phyloP scores from a whole-genome alignment of 2,329 filamentous ascomycete genomes.

The Passalora sequoiae region DNA sequence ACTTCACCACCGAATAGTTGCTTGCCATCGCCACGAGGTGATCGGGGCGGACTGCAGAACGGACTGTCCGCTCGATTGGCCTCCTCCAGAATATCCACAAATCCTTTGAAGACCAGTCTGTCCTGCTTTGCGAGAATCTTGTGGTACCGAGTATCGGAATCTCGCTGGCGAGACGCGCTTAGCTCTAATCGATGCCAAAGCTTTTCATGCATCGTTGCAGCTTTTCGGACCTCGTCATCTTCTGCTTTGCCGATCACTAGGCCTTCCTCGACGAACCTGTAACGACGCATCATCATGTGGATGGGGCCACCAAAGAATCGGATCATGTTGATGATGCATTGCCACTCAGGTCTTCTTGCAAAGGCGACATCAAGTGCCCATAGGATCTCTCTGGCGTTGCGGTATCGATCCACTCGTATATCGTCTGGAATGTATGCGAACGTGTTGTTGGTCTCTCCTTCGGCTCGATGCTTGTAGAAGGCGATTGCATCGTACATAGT shows the following conservation, averaged over 20 bases:
- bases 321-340: slow-evolving; percentile 25
- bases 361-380: slow-evolving; percentile 33
- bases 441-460: slow-evolving; percentile 35
- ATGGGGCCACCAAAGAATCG: slow-evolving; percentile 33
- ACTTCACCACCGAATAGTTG: slow-evolving; percentile 1
- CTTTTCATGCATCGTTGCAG: slow-evolving; percentile 29
- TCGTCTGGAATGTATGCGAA: slow-evolving; percentile 30
- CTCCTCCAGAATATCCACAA: slow-evolving; percentile 8
- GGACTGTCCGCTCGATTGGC: background rate
- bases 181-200: slow-evolving; percentile 32
- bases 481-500: slow-evolving; percentile 33
- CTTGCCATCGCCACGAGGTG: background rate
- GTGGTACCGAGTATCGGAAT: slow-evolving; percentile 4
- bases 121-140: slow-evolving; percentile 7
- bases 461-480: slow-evolving; percentile 34
- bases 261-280: slow-evolving; percentile 35
- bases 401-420: slow-evolving; percentile 25
- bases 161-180: background rate
- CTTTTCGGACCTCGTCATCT: slow-evolving; percentile 21
- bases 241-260: slow-evolving; percentile 29
- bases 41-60: background rate
- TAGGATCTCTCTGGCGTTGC: slow-evolving; percentile 29
- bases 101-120: slow-evolving; percentile 6
- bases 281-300: slow-evolving; percentile 35
- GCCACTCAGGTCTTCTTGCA: slow-evolving; percentile 8